These are phyloP conservation scores for Thecaphora frezii DNA, from an alignment of 1,284 basidiomycete species.

Conservation along the genomic window DNA sequence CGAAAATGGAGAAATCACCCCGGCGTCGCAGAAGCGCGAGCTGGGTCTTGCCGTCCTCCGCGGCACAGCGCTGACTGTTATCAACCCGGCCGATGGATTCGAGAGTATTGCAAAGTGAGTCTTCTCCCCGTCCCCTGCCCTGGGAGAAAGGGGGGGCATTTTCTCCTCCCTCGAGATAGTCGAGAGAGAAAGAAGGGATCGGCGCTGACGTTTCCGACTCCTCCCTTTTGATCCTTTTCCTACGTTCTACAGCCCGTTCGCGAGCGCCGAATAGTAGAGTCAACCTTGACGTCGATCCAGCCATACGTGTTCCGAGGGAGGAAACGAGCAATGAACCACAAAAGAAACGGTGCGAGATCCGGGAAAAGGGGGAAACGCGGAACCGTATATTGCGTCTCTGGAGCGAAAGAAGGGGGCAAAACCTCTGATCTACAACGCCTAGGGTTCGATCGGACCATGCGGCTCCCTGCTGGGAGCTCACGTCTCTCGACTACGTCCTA, in stretches of 20 bases:
- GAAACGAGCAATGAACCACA: no score
- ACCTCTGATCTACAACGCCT: no score
- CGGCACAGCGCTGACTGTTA: slow-evolving; percentile 54
- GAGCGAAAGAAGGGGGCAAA: no score
- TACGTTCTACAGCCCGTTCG: slow-evolving; percentile 42
- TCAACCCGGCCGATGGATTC: slow-evolving; percentile 57
- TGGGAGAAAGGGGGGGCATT: no score
- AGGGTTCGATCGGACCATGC: no score
- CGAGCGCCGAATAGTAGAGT: slow-evolving; percentile 26
- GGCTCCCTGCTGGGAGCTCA: no score
- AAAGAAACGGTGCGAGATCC: no score
- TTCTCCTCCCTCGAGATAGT: no score
- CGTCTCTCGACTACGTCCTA: slow-evolving; percentile 9
- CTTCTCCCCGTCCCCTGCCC: neutral
- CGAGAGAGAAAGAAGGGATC: neutral
- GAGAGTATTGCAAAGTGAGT: slow-evolving; percentile 57
- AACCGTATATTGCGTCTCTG: no score
- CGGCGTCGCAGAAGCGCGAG: slow-evolving; percentile 31
- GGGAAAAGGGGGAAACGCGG: no score
- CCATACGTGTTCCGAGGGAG: no score
- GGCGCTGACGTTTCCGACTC: neutral
- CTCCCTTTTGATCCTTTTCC: neutral
- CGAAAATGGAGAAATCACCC: slow-evolving; percentile 34
- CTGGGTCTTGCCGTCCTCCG: slow-evolving; percentile 55
- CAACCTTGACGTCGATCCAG: no score